Conservation (phyloP, 192 early-diverging fungal genomes). For the Umbelopsis isabellina region DNA sequence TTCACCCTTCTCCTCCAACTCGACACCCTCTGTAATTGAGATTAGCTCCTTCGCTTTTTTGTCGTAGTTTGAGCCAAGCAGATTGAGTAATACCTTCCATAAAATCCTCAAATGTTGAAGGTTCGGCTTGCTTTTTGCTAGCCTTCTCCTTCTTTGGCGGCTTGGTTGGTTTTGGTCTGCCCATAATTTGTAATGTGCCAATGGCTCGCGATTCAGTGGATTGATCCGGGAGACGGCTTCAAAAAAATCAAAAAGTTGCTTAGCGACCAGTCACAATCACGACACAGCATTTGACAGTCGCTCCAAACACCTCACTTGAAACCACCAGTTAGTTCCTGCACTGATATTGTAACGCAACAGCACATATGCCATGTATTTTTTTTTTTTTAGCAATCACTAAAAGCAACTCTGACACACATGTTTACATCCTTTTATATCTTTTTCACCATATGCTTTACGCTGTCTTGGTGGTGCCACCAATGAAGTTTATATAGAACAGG, state of each 20-base stretch:
- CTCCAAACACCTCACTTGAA: neutral
- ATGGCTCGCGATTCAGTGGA: neutral
- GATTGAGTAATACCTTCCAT: slow-evolving; percentile 50
- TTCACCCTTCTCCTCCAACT: slow-evolving; percentile 66
- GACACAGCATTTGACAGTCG: too few relatives aligned
- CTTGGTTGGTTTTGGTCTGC: slow-evolving; percentile 24
- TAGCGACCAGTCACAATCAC: slow-evolving; percentile 9
- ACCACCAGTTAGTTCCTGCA: too few relatives aligned
- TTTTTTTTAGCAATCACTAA: too few relatives aligned
- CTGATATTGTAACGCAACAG: too few relatives aligned
- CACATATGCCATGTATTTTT: too few relatives aligned
- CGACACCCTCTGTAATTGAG: slow-evolving; percentile 47
- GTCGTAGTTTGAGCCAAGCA: neutral
- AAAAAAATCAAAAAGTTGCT: slow-evolving; percentile 6
- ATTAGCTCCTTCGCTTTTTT: neutral
- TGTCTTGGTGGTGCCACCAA: too few relatives aligned
- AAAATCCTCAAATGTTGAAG: slow-evolving; percentile 58
- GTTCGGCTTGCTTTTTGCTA: slow-evolving; percentile 40
- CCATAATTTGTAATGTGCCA: neutral
- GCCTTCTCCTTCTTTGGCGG: slow-evolving; percentile 36
- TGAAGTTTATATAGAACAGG: neutral
- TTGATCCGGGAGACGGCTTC: too few relatives aligned
- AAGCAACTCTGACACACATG: too few relatives aligned
- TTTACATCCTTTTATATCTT: too few relatives aligned
- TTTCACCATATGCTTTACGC: too few relatives aligned